Percentiles rank a stretch among this genome's conserved stretches.
Conservation (phyloP, 1,284 basidiomycete species). For the Mrakiaceae sp. region DNA sequence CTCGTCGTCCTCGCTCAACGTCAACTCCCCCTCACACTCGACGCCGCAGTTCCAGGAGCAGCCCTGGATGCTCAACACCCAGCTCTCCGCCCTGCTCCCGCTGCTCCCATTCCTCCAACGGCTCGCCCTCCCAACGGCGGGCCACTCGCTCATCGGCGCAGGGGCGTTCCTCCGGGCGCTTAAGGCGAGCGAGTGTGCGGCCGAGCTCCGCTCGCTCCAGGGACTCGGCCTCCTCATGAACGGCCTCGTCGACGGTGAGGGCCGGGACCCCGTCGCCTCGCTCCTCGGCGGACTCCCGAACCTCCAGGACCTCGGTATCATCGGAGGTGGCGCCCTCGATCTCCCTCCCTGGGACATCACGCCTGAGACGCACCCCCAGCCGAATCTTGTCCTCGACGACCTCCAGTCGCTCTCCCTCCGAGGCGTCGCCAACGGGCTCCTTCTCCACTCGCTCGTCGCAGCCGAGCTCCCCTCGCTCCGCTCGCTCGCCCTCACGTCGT, state of each 20-base stretch:
- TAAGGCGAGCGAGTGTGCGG: conserved; percentile 31
- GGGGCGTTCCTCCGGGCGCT: conserved; percentile 36
- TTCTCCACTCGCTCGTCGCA: conserved; percentile 49
- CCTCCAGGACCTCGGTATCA: conserved; percentile 55
- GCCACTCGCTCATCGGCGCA: conserved; percentile 37
- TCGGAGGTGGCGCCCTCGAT: conserved; percentile 41
- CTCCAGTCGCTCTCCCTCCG: conserved; percentile 55
- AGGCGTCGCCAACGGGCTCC: conserved; percentile 52
- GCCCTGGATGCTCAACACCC: conserved; percentile 43
- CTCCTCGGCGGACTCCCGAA: conserved; percentile 48
- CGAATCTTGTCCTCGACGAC: conserved; percentile 33
- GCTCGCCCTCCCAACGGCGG: conserved; percentile 50
- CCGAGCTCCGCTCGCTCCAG: conserved; percentile 44
- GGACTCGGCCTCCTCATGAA: conserved; percentile 45
- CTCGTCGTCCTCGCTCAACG: neutral
- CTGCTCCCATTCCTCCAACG: conserved; percentile 54
- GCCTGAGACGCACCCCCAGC: conserved; percentile 18
- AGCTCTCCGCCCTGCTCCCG: conserved; percentile 53
- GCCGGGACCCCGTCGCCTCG: conserved; percentile 31
- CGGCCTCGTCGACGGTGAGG: conserved; percentile 31
- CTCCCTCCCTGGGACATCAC: conserved; percentile 42
- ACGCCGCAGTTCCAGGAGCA: conserved; percentile 23
- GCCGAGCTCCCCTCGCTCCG: conserved; percentile 52
- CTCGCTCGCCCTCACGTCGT: conserved; percentile 63
- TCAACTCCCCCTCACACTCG: neutral